Evolutionary conservation across 345 rosid genomes (phyloP).

Genomic region (Bruguiera sexangula): DNA sequence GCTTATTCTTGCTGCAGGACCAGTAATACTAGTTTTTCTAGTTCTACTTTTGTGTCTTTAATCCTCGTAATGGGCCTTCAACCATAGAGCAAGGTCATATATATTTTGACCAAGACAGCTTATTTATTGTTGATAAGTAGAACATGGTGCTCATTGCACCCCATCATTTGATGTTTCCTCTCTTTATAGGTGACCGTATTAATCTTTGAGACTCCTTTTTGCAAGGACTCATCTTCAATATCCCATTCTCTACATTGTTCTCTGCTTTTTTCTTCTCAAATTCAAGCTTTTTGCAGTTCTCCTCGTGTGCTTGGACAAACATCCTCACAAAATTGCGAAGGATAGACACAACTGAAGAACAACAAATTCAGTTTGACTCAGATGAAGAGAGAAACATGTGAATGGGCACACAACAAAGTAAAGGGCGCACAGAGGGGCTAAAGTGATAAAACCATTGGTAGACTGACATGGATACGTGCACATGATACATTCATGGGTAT

Average conservation of each 20-base stretch:
- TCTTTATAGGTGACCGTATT: not conserved
- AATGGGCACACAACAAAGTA: not conserved
- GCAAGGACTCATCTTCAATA: slow-evolving; percentile 22
- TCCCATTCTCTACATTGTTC: slow-evolving; percentile 49
- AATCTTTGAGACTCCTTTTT: slow-evolving; percentile 25
- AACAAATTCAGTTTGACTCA: not conserved
- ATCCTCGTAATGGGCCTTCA: slow-evolving; percentile 2
- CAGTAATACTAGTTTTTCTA: not conserved
- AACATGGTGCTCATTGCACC: not conserved
- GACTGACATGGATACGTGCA: no score
- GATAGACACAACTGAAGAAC: slow-evolving; percentile 66
- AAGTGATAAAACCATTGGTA: no score
- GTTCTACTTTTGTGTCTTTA: not conserved
- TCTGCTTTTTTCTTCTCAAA: slow-evolving; percentile 57
- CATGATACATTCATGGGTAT: no score
- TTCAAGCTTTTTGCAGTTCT: slow-evolving; percentile 70
- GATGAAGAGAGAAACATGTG: not conserved
- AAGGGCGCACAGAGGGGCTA: no score
- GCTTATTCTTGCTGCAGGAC: slow-evolving; percentile 8
- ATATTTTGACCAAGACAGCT: slow-evolving; percentile 3
- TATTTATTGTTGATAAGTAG: not conserved
- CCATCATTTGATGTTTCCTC: slow-evolving; percentile 17
- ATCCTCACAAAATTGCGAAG: slow-evolving; percentile 70
- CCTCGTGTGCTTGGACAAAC: slow-evolving; percentile 68
- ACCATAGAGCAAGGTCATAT: not conserved